Conservation (phyloP, 805 yeast species). For the Suhomyces canberraensis region DNA sequence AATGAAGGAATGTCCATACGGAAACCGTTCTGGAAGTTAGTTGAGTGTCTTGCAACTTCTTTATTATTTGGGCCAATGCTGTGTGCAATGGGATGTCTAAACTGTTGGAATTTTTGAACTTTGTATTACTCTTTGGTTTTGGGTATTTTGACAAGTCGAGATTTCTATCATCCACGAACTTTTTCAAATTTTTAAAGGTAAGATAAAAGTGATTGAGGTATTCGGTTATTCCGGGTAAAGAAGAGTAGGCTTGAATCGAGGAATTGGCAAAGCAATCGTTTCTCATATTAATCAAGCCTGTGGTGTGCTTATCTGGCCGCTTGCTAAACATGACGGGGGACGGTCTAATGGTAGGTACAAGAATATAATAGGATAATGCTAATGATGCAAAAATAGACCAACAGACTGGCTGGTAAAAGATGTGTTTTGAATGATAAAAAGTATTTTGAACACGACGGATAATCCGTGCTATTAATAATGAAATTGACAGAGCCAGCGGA, state of each 20-base stretch:
- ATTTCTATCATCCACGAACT: constrained; percentile 14
- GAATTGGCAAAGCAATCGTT: constrained; percentile 94
- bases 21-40: constrained; percentile 52
- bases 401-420: not conserved
- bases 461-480: no score
- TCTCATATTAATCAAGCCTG: constrained; percentile 77
- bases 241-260: constrained; percentile 72
- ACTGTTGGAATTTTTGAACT: constrained; percentile 13
- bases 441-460: no score
- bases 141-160: constrained; percentile 17
- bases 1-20: constrained; percentile 76
- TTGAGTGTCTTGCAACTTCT: constrained; percentile 62
- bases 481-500: no score
- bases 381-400: not conserved
- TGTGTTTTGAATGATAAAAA: no score
- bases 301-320: constrained; percentile 70
- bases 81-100: constrained; percentile 52
- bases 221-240: constrained; percentile 55
- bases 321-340: constrained; percentile 37
- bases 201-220: constrained; percentile 48
- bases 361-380: constrained; percentile 9
- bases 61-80: constrained; percentile 50
- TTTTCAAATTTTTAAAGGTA: constrained; percentile 21
- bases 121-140: constrained; percentile 9
- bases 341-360: constrained; percentile 11